Conservation (phyloP, 805 yeast genomes). For the Yarrowia sp. region DNA sequence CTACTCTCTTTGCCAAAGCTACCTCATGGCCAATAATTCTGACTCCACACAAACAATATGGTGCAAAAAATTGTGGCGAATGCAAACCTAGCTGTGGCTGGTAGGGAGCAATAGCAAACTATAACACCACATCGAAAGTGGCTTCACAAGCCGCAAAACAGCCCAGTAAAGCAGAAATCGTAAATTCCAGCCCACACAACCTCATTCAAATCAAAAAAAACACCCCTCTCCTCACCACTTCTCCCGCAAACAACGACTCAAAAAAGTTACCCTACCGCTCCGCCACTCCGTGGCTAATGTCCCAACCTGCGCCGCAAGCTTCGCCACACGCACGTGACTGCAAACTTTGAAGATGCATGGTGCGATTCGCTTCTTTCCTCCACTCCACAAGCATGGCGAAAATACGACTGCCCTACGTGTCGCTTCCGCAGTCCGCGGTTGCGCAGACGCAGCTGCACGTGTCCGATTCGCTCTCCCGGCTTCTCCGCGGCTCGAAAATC, state of each 20-base stretch:
- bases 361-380: neutral
- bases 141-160: no score
- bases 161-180: no score
- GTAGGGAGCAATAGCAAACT: no score
- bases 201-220: no score
- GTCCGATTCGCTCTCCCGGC: slow-evolving; percentile 8
- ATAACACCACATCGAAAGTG: no score
- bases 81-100: no score
- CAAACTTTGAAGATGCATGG: slow-evolving; percentile 19
- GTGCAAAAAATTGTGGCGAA: no score
- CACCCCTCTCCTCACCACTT: neutral
- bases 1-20: no score
- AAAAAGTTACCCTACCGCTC: neutral
- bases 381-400: neutral
- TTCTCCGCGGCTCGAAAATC: neutral
- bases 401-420: slow-evolving; percentile 20
- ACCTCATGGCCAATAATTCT: no score
- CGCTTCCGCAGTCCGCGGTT: slow-evolving; percentile 22
- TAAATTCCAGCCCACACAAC: no score
- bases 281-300: neutral
- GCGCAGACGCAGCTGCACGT: neutral
- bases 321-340: neutral
- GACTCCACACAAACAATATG: no score
- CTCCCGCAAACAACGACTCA: no score
- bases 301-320: neutral